Conservation (phyloP, 768 basidiomycete genomes). For the Leccinum pellstonianum region DNA sequence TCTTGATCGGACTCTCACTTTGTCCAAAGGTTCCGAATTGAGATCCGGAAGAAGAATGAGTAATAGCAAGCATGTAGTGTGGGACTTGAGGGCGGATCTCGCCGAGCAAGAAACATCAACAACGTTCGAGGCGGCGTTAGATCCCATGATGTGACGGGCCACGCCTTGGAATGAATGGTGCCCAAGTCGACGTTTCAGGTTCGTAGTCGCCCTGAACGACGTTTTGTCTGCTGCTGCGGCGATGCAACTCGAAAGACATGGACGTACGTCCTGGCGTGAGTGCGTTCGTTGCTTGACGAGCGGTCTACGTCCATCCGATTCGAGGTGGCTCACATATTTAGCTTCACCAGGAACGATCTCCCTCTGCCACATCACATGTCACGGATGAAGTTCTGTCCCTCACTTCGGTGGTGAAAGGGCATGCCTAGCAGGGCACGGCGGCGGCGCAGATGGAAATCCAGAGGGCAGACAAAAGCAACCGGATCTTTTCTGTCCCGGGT, state of each 20-base stretch:
- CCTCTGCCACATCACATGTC: conserved; percentile 10
- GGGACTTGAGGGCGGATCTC: conserved; percentile 31
- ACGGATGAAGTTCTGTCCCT: neutral
- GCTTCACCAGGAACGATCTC: conserved; percentile 1
- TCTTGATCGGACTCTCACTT: conserved; percentile 23
- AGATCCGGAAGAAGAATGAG: conserved; percentile 21
- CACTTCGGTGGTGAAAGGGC: neutral
- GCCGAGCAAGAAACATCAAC: conserved; percentile 6
- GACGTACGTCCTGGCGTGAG: conserved; percentile 1
- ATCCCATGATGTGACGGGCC: conserved; percentile 1
- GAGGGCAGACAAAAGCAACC: neutral
- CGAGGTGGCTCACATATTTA: neutral
- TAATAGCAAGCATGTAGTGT: neutral
- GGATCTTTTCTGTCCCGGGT: conserved; percentile 16
- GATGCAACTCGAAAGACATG: conserved; percentile 6
- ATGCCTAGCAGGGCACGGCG: neutral
- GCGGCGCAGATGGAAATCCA: neutral
- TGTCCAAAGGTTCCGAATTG: conserved; percentile 18
- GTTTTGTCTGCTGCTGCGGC: conserved; percentile 1
- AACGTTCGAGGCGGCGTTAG: conserved; percentile 23
- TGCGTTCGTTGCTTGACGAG: neutral
- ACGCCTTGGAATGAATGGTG: neutral
- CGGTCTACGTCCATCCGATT: neutral
- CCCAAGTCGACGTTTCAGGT: conserved; percentile 21
- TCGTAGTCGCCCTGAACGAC: neutral